Conservation (phyloP, 495 filamentous ascomycete species). For the Xanthoparmelia taractica region DNA sequence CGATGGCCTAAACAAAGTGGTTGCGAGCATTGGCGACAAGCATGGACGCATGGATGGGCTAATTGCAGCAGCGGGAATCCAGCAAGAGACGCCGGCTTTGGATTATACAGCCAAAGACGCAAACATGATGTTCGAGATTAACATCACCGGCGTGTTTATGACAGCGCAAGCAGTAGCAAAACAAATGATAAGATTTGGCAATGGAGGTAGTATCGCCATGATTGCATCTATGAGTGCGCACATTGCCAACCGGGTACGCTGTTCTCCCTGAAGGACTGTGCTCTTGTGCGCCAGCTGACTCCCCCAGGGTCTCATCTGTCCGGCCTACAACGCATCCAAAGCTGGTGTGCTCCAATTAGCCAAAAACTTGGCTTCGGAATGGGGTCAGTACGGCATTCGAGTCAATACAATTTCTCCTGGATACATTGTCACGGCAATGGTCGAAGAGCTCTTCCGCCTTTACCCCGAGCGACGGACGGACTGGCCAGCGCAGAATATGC, state of each 20-base stretch:
- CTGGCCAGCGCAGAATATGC: conserved; percentile 88
- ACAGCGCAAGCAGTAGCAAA: conserved; percentile 62
- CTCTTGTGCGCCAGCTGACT: background rate
- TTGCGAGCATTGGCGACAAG: conserved; percentile 58
- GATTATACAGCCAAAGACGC: conserved; percentile 62
- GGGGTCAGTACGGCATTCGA: conserved; percentile 80
- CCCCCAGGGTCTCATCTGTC: conserved; percentile 58
- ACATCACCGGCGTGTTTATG: conserved; percentile 72
- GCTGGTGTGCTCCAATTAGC: conserved; percentile 78
- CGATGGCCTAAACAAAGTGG: conserved; percentile 54
- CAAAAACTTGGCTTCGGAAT: conserved; percentile 78
- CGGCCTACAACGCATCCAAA: conserved; percentile 88
- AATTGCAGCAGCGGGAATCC: conserved; percentile 69
- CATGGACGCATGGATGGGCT: conserved; percentile 70
- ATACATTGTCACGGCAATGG: conserved; percentile 93
- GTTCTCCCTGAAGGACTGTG: background rate
- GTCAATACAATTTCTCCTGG: conserved; percentile 94
- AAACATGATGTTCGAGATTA: conserved; percentile 64
- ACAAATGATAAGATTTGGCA: conserved; percentile 68
- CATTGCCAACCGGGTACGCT: conserved; percentile 56
- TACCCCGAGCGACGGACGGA: conserved; percentile 66
- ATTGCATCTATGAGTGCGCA: conserved; percentile 69
- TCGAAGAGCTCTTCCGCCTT: conserved; percentile 65
- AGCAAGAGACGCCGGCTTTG: conserved; percentile 61
- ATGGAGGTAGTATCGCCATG: conserved; percentile 62